Conservation (phyloP, 208 protist species). For the Acanthamoeba sp. region DNA sequence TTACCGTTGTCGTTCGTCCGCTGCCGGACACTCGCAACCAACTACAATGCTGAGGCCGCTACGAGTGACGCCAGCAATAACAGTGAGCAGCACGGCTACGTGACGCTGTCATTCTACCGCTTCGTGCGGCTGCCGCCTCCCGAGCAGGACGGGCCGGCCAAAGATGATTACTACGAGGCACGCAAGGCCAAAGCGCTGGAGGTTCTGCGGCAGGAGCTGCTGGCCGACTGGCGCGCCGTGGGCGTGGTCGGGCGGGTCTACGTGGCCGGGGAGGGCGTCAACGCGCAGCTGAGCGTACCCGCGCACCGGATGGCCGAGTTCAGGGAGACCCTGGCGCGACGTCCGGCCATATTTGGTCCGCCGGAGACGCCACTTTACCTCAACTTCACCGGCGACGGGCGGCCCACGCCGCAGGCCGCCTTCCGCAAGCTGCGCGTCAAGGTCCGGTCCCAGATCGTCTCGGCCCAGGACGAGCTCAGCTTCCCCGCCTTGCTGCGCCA, state of each 20-base stretch:
- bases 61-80: neutral
- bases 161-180: neutral
- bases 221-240: constrained; percentile 15
- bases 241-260: constrained; percentile 26
- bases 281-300: constrained; percentile 11
- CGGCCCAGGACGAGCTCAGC: constrained; percentile 1
- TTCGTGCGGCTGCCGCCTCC: constrained; percentile 28
- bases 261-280: constrained; percentile 31
- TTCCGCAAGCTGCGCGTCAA: constrained; percentile 55
- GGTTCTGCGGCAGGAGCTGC: neutral
- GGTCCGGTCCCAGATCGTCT: constrained; percentile 31
- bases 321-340: neutral
- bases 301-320: constrained; percentile 12
- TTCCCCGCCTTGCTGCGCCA: neutral
- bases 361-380: neutral
- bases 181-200: neutral
- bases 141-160: neutral
- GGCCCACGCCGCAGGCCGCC: neutral
- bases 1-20: no score
- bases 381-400: constrained; percentile 16
- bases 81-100: neutral
- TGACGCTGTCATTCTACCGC: constrained; percentile 32
- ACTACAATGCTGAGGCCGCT: no score
- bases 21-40: no score
- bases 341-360: neutral